phyloP scores from a whole-genome alignment of 176 grass and related monocot species.

The Avena insularis region DNA sequence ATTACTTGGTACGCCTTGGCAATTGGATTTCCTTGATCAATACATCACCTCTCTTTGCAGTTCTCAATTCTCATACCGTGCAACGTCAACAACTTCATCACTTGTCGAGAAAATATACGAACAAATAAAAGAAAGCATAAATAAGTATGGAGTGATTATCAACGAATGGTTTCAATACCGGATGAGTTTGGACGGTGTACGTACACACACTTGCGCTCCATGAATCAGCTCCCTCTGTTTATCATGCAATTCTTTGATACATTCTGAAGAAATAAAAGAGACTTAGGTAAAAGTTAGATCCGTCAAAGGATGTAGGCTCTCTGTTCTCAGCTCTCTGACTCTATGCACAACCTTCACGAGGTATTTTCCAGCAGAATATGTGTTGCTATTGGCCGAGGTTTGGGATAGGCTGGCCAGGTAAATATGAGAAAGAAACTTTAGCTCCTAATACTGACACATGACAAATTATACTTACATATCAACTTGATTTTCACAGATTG shows the following conservation, averaged over 20 bases:
- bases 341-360: constrained; percentile 79
- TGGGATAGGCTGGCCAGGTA: constrained; percentile 93
- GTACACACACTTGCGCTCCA: not conserved
- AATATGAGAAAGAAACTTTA: constrained; percentile 23
- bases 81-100: constrained; percentile 65
- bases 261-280: constrained; percentile 94
- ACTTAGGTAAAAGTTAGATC: constrained; percentile 76
- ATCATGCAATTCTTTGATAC: constrained; percentile 17
- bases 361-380: constrained; percentile 90
- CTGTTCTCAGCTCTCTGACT: constrained; percentile 69
- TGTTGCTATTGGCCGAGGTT: constrained; percentile 83
- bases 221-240: constrained; percentile 14
- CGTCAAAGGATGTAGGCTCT: constrained; percentile 85
- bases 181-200: constrained; percentile 81
- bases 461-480: not conserved
- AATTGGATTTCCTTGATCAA: constrained; percentile 41
- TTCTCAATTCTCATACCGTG: constrained; percentile 43
- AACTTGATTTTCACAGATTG: constrained; percentile 62
- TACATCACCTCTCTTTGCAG: constrained; percentile 52
- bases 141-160: constrained; percentile 86
- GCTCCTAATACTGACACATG: not conserved
- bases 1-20: not conserved
- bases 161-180: constrained; percentile 93
- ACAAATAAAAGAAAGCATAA: constrained; percentile 83
- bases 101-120: constrained; percentile 84